Evolutionary conservation across 495 filamentous ascomycete genomes (phyloP).

Genomic region (Daldinia loculata): DNA sequence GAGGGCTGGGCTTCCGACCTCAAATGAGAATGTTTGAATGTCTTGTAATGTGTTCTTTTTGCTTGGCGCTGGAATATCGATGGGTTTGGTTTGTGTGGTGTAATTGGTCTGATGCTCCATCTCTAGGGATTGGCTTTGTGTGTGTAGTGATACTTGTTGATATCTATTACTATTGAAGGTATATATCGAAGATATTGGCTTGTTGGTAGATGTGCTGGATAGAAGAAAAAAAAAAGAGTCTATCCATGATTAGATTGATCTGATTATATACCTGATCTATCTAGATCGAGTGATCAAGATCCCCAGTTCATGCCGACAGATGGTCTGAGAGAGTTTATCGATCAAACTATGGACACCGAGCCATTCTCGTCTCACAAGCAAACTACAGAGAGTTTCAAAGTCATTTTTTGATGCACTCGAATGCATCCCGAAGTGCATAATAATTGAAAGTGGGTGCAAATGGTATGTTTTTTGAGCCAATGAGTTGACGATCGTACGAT

Average conservation of each 20-base stretch:
- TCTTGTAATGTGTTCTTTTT: constrained; percentile 15
- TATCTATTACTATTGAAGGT: too few relatives aligned
- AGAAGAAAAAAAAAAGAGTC: not conserved
- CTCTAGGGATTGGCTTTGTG: not conserved
- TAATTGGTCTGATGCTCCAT: constrained; percentile 26
- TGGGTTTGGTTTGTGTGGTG: constrained; percentile 27
- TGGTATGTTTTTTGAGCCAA: constrained; percentile 29
- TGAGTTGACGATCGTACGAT: constrained; percentile 36
- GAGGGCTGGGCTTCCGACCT: constrained; percentile 29
- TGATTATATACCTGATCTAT: constrained; percentile 30
- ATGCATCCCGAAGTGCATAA: constrained; percentile 18
- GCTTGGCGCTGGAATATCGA: constrained; percentile 28
- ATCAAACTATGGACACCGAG: constrained; percentile 33
- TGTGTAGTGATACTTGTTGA: not conserved
- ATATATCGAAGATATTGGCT: not conserved
- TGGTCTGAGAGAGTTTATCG: constrained; percentile 25
- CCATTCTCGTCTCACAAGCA: constrained; percentile 38
- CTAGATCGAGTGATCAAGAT: constrained; percentile 15
- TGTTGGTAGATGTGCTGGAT: constrained; percentile 20
- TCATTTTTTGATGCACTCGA: constrained; percentile 22
- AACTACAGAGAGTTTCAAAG: constrained; percentile 30
- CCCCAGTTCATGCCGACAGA: constrained; percentile 12
- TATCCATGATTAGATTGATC: constrained; percentile 22
- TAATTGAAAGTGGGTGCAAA: constrained; percentile 25
- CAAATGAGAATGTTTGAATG: constrained; percentile 12